These are phyloP conservation scores for Thozetella sp. DNA, from an alignment of 495 filamentous ascomycete species.

Conservation along the genomic window DNA sequence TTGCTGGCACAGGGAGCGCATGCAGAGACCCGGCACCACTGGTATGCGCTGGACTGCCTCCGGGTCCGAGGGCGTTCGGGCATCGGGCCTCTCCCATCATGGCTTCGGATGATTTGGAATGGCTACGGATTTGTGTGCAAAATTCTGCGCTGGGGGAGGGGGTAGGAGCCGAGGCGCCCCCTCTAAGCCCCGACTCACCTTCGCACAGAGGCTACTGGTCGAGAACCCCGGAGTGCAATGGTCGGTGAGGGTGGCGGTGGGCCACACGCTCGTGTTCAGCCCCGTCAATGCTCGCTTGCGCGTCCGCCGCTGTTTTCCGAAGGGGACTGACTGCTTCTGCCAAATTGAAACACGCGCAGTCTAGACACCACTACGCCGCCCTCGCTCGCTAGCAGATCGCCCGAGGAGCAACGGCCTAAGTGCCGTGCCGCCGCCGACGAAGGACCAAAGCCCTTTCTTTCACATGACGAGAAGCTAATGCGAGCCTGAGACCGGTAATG, in stretches of 20 bases:
- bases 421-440: not conserved
- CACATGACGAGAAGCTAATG: constrained; percentile 17
- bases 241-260: not conserved
- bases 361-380: no score
- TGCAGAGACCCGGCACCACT: no score
- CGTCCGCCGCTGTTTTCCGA: not conserved
- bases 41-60: no score
- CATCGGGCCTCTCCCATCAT: no score
- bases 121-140: no score
- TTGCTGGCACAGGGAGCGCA: no score
- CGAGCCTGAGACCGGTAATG: constrained; percentile 9
- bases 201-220: not conserved
- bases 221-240: not conserved
- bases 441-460: constrained; percentile 1
- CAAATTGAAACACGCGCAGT: not conserved
- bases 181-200: no score
- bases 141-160: no score
- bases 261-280: not conserved
- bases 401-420: not conserved
- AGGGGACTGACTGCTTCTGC: no score
- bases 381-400: not conserved
- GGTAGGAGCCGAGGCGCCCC: no score
- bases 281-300: not conserved
- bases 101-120: no score
- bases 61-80: no score